phyloP scores from a whole-genome alignment of 352 stramenopile genomes.

The Globisporangium recalcitrans region DNA sequence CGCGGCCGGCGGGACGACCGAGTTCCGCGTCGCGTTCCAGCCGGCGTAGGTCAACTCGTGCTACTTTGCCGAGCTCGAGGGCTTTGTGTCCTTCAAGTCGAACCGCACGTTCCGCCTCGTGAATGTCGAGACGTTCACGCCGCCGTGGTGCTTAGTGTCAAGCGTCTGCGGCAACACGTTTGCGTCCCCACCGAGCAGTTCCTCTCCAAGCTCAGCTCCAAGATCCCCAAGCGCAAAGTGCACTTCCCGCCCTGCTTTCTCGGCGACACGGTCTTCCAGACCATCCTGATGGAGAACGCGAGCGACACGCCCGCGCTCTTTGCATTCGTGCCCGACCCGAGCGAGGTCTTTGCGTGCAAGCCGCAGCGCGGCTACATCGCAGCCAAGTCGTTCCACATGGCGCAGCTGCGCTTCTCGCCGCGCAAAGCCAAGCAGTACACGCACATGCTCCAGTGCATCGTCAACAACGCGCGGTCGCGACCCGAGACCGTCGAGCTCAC shows the following conservation, averaged over 20 bases:
- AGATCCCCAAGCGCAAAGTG: constrained; percentile 46
- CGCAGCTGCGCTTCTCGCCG: constrained; percentile 72
- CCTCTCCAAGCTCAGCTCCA: constrained; percentile 77
- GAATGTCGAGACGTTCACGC: constrained; percentile 88
- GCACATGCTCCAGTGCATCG: constrained; percentile 55
- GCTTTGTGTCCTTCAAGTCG: constrained; percentile 87
- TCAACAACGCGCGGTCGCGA: constrained; percentile 58
- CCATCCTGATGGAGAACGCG: constrained; percentile 78
- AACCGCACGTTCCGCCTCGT: constrained; percentile 93
- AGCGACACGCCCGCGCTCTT: constrained; percentile 89
- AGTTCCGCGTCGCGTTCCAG: constrained; percentile 85
- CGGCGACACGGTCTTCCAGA: constrained; percentile 88
- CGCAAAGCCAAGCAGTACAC: constrained; percentile 40
- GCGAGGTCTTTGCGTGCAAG: constrained; percentile 66
- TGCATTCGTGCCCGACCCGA: constrained; percentile 59
- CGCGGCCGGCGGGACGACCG: constrained; percentile 47
- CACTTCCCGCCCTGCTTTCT: constrained; percentile 86
- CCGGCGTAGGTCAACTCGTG: constrained; percentile 77
- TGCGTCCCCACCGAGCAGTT: constrained; percentile 78
- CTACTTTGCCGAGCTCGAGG: constrained; percentile 89
- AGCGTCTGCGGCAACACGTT: constrained; percentile 88
- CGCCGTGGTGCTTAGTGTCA: constrained; percentile 83
- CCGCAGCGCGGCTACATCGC: constrained; percentile 61
- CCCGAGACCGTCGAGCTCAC: constrained; percentile 53
- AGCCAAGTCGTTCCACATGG: constrained; percentile 76